phyloP scores from a whole-genome alignment of 768 basidiomycete species.

The Megacollybia marginata region DNA sequence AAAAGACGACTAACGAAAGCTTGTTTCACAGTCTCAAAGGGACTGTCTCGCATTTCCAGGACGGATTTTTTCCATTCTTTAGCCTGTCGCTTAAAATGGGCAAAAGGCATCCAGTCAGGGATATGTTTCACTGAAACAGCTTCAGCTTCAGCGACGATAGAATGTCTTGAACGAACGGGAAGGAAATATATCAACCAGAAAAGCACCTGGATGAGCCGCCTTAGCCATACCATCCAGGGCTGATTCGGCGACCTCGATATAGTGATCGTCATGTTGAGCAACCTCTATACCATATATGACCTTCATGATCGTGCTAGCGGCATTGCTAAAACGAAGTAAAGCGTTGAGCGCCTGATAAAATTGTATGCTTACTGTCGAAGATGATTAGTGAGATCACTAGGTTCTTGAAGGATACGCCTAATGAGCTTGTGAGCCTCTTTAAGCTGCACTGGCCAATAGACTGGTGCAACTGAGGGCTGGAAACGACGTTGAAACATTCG shows the following conservation, averaged over 20 bases:
- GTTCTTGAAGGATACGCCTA: constrained; percentile 33
- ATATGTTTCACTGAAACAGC: constrained; percentile 37
- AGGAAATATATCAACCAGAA: constrained; percentile 45
- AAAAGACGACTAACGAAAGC: constrained; percentile 24
- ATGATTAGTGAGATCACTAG: constrained; percentile 37
- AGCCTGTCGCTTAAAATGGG: constrained; percentile 43
- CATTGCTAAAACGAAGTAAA: constrained; percentile 27
- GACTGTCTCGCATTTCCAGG: constrained; percentile 39
- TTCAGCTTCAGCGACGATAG: not conserved
- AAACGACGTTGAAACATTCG: constrained; percentile 48
- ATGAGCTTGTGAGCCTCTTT: constrained; percentile 39
- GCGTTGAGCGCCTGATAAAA: not conserved
- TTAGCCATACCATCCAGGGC: constrained; percentile 43
- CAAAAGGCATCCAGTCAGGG: constrained; percentile 45
- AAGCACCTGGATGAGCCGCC: constrained; percentile 45
- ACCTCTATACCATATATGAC: constrained; percentile 45
- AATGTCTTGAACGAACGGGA: constrained; percentile 18
- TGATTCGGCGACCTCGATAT: constrained; percentile 44
- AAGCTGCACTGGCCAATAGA: constrained; percentile 38
- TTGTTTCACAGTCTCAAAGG: constrained; percentile 28
- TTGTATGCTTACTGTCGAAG: constrained; percentile 35
- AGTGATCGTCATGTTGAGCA: constrained; percentile 32
- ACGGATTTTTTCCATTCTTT: constrained; percentile 41
- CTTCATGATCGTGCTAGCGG: constrained; percentile 46
- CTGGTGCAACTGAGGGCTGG: constrained; percentile 30